Base-by-base conservation (phyloP, 2,329 filamentous ascomycete species). In the Chrysoporthe puriensis region DNA sequence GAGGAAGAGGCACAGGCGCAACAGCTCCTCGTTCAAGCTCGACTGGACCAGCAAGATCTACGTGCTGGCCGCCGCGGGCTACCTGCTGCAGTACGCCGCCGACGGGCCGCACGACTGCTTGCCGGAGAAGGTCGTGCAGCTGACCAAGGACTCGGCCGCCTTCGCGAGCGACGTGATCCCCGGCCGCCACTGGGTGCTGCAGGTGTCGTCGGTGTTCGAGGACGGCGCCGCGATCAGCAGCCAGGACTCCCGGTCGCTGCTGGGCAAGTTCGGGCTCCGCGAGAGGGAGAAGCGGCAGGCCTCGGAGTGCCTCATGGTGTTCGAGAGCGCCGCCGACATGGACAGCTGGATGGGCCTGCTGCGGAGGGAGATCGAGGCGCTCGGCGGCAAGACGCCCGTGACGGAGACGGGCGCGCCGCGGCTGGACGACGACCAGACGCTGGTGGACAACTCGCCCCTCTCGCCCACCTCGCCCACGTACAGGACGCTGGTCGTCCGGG, bases 131-230 rank as follows among this genome's bases (percentile, higher is more conserved):
- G 83, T 91, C 44, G 80, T 95, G 67, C 88, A 90, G 61, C 80
- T 96, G 4, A 87, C 88, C n/a, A 89, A 88, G 70, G 86, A 91
- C 60, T 94, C 92, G 3, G 91, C 91, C 13, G 92, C 91, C 5
- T 95, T 93, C 76, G 92, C 90, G 1, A 93, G 89, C 72, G 92
- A 96, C 75, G 83, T 91, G 16, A 93, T 95, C 66, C 91, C 91
- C 3, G 92, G 92, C 6, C 88, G 88, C 69, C 91, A 94, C 73
- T 94, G 91, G 88, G 92, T 95, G 6, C 77, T 95, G 16, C 91
- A 93, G 72, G 87, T 95, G 32, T 90, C 88, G 2, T 90, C 92
- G 46, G 81, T 83, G 9, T 87, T 88, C 66, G 88, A 89, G 62
- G 78, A 85, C 2, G 86, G 91, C 44, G 86, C 86, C 40, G 79